Conservation (phyloP, 1,284 basidiomycete genomes). For the Testicularia cyperi region DNA sequence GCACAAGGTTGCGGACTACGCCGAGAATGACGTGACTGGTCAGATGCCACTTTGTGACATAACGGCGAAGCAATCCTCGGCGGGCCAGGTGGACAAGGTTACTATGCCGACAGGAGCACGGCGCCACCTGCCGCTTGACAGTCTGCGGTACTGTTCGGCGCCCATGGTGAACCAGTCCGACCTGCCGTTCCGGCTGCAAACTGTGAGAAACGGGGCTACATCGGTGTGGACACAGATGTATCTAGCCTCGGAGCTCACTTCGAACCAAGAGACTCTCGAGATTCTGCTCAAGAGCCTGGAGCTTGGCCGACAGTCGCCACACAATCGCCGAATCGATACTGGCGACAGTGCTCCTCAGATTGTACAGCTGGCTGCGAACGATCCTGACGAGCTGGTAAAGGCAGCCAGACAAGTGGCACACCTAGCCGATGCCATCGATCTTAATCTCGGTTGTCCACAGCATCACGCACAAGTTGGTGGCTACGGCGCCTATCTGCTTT, state of each 20-base stretch:
- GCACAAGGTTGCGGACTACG: too few species aligned
- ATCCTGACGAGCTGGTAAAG: slow-evolving; percentile 66
- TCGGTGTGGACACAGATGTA: slow-evolving; percentile 54
- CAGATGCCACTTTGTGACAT: too few species aligned
- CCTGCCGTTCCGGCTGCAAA: slow-evolving; percentile 46
- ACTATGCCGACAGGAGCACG: too few species aligned
- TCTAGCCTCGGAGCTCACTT: slow-evolving; percentile 16
- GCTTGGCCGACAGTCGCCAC: slow-evolving; percentile 17
- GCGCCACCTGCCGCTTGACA: slow-evolving; percentile 18
- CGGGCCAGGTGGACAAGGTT: too few species aligned
- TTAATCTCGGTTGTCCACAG: slow-evolving; percentile 73
- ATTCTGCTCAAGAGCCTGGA: slow-evolving; percentile 24
- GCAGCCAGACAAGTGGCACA: slow-evolving; percentile 67
- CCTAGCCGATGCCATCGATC: slow-evolving; percentile 66
- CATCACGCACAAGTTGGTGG: slow-evolving; percentile 69
- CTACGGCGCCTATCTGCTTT: slow-evolving; percentile 73
- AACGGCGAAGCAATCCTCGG: too few species aligned
- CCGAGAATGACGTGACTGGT: too few species aligned
- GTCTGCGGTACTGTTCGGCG: slow-evolving; percentile 37
- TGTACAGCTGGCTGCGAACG: slow-evolving; percentile 73
- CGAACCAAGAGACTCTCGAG: slow-evolving; percentile 20
- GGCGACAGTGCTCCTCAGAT: slow-evolving; percentile 64
- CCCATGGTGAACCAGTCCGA: slow-evolving; percentile 55
- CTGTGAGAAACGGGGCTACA: slow-evolving; percentile 46
- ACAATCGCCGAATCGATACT: slow-evolving; percentile 4